These are phyloP conservation scores for Moesziomyces sp. DNA, from an alignment of 1,284 basidiomycete species.

Conservation along the genomic window DNA sequence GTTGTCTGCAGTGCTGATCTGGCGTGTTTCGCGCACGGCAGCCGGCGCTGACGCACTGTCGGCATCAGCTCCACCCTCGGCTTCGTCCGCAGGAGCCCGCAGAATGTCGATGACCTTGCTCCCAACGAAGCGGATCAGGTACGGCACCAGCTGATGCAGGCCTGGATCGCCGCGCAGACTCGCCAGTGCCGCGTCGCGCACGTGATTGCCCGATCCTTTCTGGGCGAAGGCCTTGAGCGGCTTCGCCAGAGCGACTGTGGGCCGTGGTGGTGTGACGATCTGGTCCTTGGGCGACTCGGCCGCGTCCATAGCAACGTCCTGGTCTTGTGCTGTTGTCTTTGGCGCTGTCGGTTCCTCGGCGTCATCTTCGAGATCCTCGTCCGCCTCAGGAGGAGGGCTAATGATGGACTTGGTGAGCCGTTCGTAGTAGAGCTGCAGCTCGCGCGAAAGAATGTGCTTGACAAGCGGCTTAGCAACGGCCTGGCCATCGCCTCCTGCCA, in stretches of 20 bases:
- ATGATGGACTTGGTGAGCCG: constrained; percentile 78
- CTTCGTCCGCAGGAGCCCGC: constrained; percentile 63
- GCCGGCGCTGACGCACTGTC: constrained; percentile 10
- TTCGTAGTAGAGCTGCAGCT: constrained; percentile 94
- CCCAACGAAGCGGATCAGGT: constrained; percentile 92
- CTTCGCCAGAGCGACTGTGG: constrained; percentile 30
- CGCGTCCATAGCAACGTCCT: constrained; percentile 31
- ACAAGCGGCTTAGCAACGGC: constrained; percentile 71
- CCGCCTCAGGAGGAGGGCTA: constrained; percentile 57
- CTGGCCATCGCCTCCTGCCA: constrained; percentile 46
- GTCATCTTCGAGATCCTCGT: constrained; percentile 50
- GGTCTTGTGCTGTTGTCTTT: constrained; percentile 16
- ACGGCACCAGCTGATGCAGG: constrained; percentile 90
- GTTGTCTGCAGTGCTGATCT: constrained; percentile 40
- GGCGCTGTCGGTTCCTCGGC: constrained; percentile 18
- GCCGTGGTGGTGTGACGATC: constrained; percentile 43
- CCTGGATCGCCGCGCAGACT: constrained; percentile 90
- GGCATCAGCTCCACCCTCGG: constrained; percentile 1
- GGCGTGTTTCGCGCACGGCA: constrained; percentile 27
- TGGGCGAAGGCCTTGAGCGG: constrained; percentile 51
- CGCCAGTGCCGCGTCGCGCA: constrained; percentile 81
- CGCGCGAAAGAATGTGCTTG: constrained; percentile 91
- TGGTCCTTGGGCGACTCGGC: constrained; percentile 25
- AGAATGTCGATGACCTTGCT: constrained; percentile 73
- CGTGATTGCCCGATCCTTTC: constrained; percentile 58